Evolutionary conservation across 352 stramenopile genomes (phyloP), one percentile per base, ranked within the genome.

Genomic region (Phytopythium oedochilum): DNA sequence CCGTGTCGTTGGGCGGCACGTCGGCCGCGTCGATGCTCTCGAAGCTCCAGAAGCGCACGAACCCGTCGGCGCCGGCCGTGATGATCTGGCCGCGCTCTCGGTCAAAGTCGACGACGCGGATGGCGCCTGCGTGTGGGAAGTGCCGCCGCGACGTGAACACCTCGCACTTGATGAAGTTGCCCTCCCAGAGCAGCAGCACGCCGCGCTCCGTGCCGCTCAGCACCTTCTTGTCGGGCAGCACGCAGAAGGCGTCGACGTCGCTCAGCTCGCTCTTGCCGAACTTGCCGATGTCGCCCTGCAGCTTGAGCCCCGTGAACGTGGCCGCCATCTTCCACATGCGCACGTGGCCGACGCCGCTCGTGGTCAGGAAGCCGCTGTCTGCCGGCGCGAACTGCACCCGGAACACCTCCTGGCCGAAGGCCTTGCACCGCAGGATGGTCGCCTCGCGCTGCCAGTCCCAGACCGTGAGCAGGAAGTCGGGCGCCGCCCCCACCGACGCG

Each of bases 231-330:
- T 98, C 92, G 4, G 92, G 94, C n/a, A 98, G 66, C 32, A 97
- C 88, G 46, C 85, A 96, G 59, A 98, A 98, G 9, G 86, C 87
- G 55, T 91, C 82, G 31, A 98, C 87, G 68, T 98, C 94, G 40
- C 77, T 96, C 17, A 98, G 75, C 58, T 98, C 94, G 23, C 91
- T 86, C 55, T 97, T 97, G 60, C 94, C 94, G 56, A 98, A 98
- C 63, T 98, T 98, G 48, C 94, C 94, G 49, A 98, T 98, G 52
- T 97, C 89, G 11, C 94, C 94, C 73, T 98, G 91, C 28, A 98
- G 66, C 70, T 98, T 98, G 9, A 98, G 73, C 3, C 94, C 94
- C 11, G 94, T 98, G 59, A 98, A 98, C 29, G 94, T 98, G n/a
- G 76, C 76, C 31, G 94, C 91, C 89, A 98, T 98, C 57, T 94